Evolutionary conservation across 73 alveolate species (phyloP), one percentile per base, ranked within the genome.

Genomic region (Blepharisma japonicum): DNA sequence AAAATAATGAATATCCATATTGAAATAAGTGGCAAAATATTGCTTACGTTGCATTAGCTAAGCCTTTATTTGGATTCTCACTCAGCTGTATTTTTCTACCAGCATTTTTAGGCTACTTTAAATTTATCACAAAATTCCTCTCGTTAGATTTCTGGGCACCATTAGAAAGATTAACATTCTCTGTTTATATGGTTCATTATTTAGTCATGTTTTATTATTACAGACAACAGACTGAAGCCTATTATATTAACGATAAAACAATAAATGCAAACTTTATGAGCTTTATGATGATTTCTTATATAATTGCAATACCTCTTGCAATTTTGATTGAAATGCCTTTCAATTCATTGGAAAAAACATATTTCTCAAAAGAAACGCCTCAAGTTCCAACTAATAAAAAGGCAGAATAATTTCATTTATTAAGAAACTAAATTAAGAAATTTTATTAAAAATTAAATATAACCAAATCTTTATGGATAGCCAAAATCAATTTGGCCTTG

Each of bases 121-220:
- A 45, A 7, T 48, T 55, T 18, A 32, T 80, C 38, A 50, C 18
- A 4, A 7, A 39, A 18, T 11, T 71, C 4, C 77, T 80, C 3
- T 55, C 82, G 3, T 56, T 67, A 45, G 67, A 48, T 9, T 7
- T 46, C n/a, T 71, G 55, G 47, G 80, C 55, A 32, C 78, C 71
- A 9, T 39, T 81, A 7, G 88, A 77, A 2, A 71, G 88, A 51
- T 51, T 81, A 5, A 81, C 55, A 7, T 81, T 53, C 48, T 18
- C 74, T 6, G 78, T 77, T 25, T 81, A 81, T 55, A 68, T 81
- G 11, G 70, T 81, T 45, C 88, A 81, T 45, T 49, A 42, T 9
- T 55, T 71, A n/a, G 66, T 81, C 2, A 20, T 53, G 23, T 32
- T 32, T 32, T 32, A 32, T 32, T 32, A 32, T 3, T 32, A 32